These are phyloP conservation scores for Bipolaris cookei DNA, from an alignment of 2,329 filamentous ascomycete genomes.

Conservation along the genomic window DNA sequence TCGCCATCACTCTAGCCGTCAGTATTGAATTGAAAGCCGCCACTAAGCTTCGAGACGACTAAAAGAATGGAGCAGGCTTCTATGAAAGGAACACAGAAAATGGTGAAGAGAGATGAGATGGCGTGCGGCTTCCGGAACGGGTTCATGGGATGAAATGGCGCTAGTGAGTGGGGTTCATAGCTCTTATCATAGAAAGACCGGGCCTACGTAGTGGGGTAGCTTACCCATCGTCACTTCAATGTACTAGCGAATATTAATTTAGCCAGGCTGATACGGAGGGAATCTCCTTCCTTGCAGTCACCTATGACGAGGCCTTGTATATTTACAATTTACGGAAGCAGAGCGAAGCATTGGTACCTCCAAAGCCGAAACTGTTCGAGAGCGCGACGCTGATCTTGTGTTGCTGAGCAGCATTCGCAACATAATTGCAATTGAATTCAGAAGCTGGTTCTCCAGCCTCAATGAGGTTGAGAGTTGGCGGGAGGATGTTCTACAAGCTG, in stretches of 20 bases:
- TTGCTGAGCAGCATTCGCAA: slow-evolving; percentile 73
- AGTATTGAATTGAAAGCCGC: background rate
- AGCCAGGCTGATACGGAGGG: background rate
- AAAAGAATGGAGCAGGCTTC: background rate
- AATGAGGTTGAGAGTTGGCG: slow-evolving; percentile 84
- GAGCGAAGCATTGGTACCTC: slow-evolving; percentile 90
- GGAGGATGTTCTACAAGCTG: slow-evolving; percentile 69
- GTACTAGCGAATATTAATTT: slow-evolving; percentile 18
- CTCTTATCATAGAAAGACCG: slow-evolving; percentile 19
- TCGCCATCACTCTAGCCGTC: slow-evolving; percentile 18
- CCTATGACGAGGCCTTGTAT: background rate
- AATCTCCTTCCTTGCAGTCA: background rate
- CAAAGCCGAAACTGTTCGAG: slow-evolving; percentile 97
- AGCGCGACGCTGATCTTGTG: slow-evolving; percentile 75
- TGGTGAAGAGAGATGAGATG: background rate
- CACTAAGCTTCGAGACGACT: background rate
- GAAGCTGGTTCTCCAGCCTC: slow-evolving; percentile 64
- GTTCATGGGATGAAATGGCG: slow-evolving; percentile 24
- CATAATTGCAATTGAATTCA: slow-evolving; percentile 82
- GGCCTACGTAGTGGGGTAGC: slow-evolving; percentile 20
- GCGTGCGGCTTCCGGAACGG: background rate
- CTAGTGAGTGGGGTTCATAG: slow-evolving; percentile 24
- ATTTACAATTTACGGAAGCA: slow-evolving; percentile 67
- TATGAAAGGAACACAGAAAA: background rate
- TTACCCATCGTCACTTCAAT: slow-evolving; percentile 17